phyloP scores from a whole-genome alignment of 164 flowering plant genomes.

The Kingdonia uniflora region DNA sequence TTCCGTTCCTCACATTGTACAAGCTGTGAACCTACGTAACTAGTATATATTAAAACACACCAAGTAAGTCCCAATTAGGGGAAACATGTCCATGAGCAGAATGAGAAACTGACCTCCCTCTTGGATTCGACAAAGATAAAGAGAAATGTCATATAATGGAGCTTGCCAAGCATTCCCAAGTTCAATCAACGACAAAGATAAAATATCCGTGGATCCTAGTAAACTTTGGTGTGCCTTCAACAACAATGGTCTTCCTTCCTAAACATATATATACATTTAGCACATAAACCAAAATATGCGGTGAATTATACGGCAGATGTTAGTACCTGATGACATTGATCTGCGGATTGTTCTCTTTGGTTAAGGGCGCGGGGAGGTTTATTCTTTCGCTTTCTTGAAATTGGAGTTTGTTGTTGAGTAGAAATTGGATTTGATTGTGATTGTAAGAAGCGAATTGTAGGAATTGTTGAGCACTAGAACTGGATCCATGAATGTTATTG shows the following conservation, averaged over 20 bases:
- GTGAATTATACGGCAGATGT: no score
- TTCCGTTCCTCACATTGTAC: no score
- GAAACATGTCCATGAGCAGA: no score
- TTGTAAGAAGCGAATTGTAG: slow-evolving; percentile 69
- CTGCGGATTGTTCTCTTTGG: slow-evolving; percentile 52
- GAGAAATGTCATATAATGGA: slow-evolving; percentile 57
- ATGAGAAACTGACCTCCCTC: slow-evolving; percentile 31
- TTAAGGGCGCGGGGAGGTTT: slow-evolving; percentile 29
- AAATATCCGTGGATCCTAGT: slow-evolving; percentile 30
- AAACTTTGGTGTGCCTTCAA: slow-evolving; percentile 59
- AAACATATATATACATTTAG: not conserved
- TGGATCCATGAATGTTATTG: slow-evolving; percentile 57
- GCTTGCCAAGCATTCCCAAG: slow-evolving; percentile 85
- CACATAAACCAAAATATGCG: not conserved
- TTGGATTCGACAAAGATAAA: slow-evolving; percentile 15
- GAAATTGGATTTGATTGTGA: no score
- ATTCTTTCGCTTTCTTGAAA: slow-evolving; percentile 35
- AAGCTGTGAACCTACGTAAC: slow-evolving; percentile 29
- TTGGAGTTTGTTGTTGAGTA: slow-evolving; percentile 8
- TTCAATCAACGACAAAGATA: slow-evolving; percentile 41
- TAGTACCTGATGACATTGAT: slow-evolving; percentile 75
- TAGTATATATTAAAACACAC: no score
- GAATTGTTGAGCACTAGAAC: slow-evolving; percentile 67
- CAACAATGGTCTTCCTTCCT: slow-evolving; percentile 57
- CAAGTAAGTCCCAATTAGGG: no score